phyloP scores from a whole-genome alignment of 164 flowering plant genomes.

The Nelumbo lutea region DNA sequence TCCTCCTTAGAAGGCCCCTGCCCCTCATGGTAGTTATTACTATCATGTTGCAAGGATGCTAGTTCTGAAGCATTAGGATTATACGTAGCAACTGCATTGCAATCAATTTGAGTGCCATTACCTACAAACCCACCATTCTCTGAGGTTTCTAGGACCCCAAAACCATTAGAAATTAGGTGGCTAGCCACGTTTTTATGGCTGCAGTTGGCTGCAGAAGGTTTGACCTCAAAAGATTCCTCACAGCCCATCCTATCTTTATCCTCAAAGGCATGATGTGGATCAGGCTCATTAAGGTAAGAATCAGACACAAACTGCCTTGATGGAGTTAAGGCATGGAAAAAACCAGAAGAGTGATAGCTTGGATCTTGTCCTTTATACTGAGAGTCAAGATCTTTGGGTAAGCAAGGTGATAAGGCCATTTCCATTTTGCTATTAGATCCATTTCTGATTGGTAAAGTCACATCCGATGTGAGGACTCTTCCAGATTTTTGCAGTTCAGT shows the following conservation, averaged over 20 bases:
- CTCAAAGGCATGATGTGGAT: conserved; percentile 20
- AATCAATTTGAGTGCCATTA: conserved; percentile 15
- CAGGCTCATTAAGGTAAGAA: conserved; percentile 17
- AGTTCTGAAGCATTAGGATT: conserved; percentile 24
- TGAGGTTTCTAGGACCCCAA: conserved; percentile 17
- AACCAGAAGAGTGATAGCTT: conserved; percentile 16
- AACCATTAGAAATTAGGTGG: conserved; percentile 12
- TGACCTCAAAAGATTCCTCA: conserved; percentile 11
- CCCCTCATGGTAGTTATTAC: conserved; percentile 32
- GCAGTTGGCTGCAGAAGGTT: conserved; percentile 13
- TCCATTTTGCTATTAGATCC: conserved; percentile 19
- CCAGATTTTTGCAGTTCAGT: conserved; percentile 33
- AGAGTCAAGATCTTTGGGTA: conserved; percentile 22
- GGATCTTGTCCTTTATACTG: conserved; percentile 17
- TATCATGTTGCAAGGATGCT: conserved; percentile 34
- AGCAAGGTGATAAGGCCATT: conserved; percentile 8
- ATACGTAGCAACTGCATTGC: conserved; percentile 14
- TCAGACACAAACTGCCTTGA: conserved; percentile 17
- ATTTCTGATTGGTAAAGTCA: conserved; percentile 13
- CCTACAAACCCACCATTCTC: conserved; percentile 15
- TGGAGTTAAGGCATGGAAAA: conserved; percentile 15
- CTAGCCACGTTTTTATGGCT: conserved; percentile 6
- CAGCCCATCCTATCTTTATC: conserved; percentile 17
- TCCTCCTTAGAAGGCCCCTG: conserved; percentile 54
- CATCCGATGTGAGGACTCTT: conserved; percentile 23